Evolutionary conservation across 1,139 yeast species (phyloP).

Genomic region (Eremothecium gossypii): DNA sequence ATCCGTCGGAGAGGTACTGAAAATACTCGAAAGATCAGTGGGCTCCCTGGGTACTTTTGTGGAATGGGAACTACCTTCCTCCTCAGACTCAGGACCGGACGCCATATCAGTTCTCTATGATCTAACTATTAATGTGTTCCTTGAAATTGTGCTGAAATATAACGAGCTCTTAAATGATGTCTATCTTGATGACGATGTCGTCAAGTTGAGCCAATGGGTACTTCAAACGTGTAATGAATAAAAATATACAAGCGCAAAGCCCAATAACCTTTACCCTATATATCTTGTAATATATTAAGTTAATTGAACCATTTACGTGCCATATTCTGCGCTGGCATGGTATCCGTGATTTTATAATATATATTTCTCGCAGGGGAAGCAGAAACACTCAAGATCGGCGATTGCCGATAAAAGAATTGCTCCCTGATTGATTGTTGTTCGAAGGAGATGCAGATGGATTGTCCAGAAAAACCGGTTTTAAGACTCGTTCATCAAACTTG

Average conservation of each 20-base stretch:
- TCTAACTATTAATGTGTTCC: constrained; percentile 52
- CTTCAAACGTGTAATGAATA: constrained; percentile 37
- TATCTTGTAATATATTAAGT: too few species aligned
- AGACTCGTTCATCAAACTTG: constrained; percentile 86
- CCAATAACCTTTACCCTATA: too few species aligned
- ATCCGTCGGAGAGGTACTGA: constrained; percentile 48
- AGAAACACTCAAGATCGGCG: neutral
- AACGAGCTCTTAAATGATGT: constrained; percentile 56
- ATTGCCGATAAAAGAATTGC: constrained; percentile 5
- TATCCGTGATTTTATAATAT: neutral
- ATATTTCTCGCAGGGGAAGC: neutral
- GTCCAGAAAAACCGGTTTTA: constrained; percentile 89
- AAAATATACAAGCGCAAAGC: neutral
- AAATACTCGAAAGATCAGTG: constrained; percentile 51
- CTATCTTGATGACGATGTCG: constrained; percentile 50
- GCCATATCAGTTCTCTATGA: constrained; percentile 51
- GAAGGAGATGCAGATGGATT: constrained; percentile 19
- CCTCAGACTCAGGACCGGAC: constrained; percentile 21
- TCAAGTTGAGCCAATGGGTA: constrained; percentile 62
- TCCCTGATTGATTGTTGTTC: constrained; percentile 4
- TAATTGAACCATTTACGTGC: too few species aligned
- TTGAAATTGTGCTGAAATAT: constrained; percentile 53
- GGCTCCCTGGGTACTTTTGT: constrained; percentile 42
- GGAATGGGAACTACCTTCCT: constrained; percentile 22
- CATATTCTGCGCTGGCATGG: neutral